phyloP scores from a whole-genome alignment of 2,329 filamentous ascomycete species.

The Trichoderma brevicompactum region DNA sequence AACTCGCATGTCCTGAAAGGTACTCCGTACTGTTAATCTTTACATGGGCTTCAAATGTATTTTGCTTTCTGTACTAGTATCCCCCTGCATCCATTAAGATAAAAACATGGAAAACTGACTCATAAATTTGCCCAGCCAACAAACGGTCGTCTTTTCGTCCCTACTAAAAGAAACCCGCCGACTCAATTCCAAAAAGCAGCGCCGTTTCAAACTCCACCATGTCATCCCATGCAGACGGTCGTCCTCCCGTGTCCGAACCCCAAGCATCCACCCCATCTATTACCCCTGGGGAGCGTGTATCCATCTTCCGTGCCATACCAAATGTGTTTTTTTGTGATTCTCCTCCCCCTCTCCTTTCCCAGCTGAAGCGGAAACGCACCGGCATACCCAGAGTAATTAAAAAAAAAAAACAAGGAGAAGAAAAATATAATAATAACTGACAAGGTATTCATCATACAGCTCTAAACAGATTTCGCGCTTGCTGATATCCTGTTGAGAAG shows the following conservation, averaged over 20 bases:
- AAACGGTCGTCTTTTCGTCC: constrained; percentile 9
- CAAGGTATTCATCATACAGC: neutral
- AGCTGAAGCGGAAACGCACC: constrained; percentile 12
- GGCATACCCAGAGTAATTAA: constrained; percentile 19
- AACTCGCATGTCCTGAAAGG: too few species aligned
- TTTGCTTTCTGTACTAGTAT: too few species aligned
- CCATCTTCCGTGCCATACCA: constrained; percentile 1
- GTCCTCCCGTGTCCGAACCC: neutral
- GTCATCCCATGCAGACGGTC: constrained; percentile 1
- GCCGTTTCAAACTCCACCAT: constrained; percentile 18
- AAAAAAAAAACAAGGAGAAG: neutral
- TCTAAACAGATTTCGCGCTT: constrained; percentile 12
- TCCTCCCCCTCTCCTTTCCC: neutral
- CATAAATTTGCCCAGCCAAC: neutral
- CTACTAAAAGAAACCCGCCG: neutral
- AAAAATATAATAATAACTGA: neutral
- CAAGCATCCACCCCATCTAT: constrained; percentile 12
- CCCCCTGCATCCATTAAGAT: neutral
- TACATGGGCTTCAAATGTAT: too few species aligned
- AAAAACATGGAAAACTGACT: neutral
- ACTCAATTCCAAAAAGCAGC: constrained; percentile 14
- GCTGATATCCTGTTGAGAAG: constrained; percentile 24
- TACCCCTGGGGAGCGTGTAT: constrained; percentile 7
- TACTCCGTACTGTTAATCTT: too few species aligned
- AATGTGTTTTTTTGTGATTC: neutral